Percentiles rank a stretch among this genome's conserved stretches.
Conservation (phyloP, 169 alveolate species). For the Babesia bovis region DNA sequence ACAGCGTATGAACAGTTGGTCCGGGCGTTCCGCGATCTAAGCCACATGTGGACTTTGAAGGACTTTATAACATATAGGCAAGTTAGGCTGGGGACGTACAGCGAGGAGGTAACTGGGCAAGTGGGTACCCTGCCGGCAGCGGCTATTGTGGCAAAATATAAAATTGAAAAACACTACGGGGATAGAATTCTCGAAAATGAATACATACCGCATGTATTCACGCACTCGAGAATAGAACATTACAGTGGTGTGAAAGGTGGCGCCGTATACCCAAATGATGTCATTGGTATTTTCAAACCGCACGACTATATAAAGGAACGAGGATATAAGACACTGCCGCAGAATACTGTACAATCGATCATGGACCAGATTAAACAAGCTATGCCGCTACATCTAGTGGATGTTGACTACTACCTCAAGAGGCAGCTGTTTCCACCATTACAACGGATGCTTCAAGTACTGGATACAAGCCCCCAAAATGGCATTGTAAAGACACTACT, state of each 20-base stretch:
- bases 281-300: constrained; percentile 23
- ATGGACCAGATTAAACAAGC: constrained; percentile 25
- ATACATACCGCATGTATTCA: constrained; percentile 62
- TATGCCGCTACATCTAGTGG: constrained; percentile 43
- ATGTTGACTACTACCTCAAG: constrained; percentile 63
- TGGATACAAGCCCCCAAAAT: constrained; percentile 24
- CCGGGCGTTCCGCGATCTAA: constrained; percentile 37
- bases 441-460: constrained; percentile 63
- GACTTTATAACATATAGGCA: constrained; percentile 62
- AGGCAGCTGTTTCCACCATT: constrained; percentile 62
- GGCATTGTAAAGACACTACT: constrained; percentile 23
- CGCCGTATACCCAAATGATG: constrained; percentile 32
- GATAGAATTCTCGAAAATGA: constrained; percentile 56
- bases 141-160: constrained; percentile 69
- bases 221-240: constrained; percentile 24
- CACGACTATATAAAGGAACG: constrained; percentile 1
- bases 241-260: constrained; percentile 16
- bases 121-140: constrained; percentile 68
- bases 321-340: constrained; percentile 2
- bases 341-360: not conserved
- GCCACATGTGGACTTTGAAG: constrained; percentile 29
- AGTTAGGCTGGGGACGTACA: constrained; percentile 63
- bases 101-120: constrained; percentile 52
- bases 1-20: constrained; percentile 25
- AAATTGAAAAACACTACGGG: constrained; percentile 35